These are phyloP conservation scores for Mortierella sp. DNA, from an alignment of 371 early-diverging fungal genomes.

Conservation along the genomic window DNA sequence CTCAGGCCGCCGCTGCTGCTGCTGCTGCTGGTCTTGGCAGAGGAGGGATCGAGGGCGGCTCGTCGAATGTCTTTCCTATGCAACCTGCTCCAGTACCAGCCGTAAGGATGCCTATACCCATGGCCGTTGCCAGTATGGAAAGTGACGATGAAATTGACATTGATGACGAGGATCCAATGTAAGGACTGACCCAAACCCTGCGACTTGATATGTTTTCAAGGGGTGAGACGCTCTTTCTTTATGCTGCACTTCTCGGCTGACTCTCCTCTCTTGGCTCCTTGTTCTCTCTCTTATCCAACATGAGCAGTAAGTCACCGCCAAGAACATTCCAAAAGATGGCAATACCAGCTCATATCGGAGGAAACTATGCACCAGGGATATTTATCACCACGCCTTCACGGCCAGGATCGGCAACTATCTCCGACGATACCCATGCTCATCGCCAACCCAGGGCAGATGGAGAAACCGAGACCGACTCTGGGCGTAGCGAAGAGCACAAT, in stretches of 20 bases:
- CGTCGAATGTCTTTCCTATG: constrained; percentile 30
- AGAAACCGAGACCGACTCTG: background rate
- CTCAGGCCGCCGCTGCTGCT: constrained; percentile 53
- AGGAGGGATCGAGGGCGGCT: constrained; percentile 37
- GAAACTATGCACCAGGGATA: constrained; percentile 49
- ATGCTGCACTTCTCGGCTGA: background rate
- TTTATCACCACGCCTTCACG: constrained; percentile 49
- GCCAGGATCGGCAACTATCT: constrained; percentile 47
- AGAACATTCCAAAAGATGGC: constrained; percentile 38
- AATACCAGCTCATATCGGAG: constrained; percentile 35
- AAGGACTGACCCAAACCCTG: constrained; percentile 18
- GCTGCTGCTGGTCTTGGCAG: constrained; percentile 54
- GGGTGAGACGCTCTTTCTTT: background rate
- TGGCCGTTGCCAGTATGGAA: constrained; percentile 48
- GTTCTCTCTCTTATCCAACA: background rate
- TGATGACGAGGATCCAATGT: constrained; percentile 63
- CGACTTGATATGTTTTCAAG: no score
- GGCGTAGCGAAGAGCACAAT: background rate
- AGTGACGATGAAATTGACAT: constrained; percentile 69
- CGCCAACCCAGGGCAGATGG: constrained; percentile 5
- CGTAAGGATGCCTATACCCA: constrained; percentile 32
- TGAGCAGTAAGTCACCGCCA: constrained; percentile 42
- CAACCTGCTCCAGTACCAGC: constrained; percentile 36
- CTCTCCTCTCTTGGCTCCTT: background rate
- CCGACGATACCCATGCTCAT: constrained; percentile 28